A percentile compares a stretch with the other conserved stretches of the same genome.
phyloP scores from a whole-genome alignment of 2,329 filamentous ascomycete species.

The Apiospora kogelbergensis region DNA sequence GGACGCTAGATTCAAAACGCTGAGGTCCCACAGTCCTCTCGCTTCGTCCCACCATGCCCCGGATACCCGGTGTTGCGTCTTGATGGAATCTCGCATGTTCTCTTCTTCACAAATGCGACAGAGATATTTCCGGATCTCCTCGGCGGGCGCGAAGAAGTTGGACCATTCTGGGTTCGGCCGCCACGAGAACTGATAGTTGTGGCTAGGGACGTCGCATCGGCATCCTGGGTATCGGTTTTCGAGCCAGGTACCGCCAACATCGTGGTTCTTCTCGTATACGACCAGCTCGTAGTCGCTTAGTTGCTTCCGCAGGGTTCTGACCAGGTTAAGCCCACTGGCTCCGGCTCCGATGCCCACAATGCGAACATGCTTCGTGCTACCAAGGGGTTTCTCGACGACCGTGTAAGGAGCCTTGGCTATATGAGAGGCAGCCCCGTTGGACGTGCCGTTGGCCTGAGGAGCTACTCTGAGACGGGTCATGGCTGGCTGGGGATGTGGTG shows the following conservation, averaged over 20 bases:
- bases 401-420: slow-evolving; percentile 28
- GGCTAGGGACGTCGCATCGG: slow-evolving; percentile 55
- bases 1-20: slow-evolving; percentile 37
- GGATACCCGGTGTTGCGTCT: slow-evolving; percentile 41
- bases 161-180: slow-evolving; percentile 59
- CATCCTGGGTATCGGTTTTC: slow-evolving; percentile 61
- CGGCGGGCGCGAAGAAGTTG: slow-evolving; percentile 53
- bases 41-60: slow-evolving; percentile 46
- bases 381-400: slow-evolving; percentile 37
- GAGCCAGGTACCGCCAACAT: slow-evolving; percentile 58
- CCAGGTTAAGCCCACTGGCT: slow-evolving; percentile 44
- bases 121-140: slow-evolving; percentile 58
- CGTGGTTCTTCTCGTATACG: slow-evolving; percentile 56
- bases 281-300: slow-evolving; percentile 44
- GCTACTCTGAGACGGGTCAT: slow-evolving; percentile 29
- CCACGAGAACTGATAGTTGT: slow-evolving; percentile 65
- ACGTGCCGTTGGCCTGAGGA: slow-evolving; percentile 16
- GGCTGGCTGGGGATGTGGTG: slow-evolving; percentile 16
- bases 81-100: slow-evolving; percentile 43
- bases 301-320: slow-evolving; percentile 43
- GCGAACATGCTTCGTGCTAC: slow-evolving; percentile 39
- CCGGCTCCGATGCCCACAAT: slow-evolving; percentile 46
- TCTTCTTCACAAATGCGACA: slow-evolving; percentile 47
- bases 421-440: slow-evolving; percentile 6
- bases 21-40: slow-evolving; percentile 42